Percentiles rank a stretch among this genome's conserved stretches.
These are phyloP conservation scores for Phytophthora chlamydospora DNA, from an alignment of 352 stramenopile species.

Conservation along the genomic window DNA sequence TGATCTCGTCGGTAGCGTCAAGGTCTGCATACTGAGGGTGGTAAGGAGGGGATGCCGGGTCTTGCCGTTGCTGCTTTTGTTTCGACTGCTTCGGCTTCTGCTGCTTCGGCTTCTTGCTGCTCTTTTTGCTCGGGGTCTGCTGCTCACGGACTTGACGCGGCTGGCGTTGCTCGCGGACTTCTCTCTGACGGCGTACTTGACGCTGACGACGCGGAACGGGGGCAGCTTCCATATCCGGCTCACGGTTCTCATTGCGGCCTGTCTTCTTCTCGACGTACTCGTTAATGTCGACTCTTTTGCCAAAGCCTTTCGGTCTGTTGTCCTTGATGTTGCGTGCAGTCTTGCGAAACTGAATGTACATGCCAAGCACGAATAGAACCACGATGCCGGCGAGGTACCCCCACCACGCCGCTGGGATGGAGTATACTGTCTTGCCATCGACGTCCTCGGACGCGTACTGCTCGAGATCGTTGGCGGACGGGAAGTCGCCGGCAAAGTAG, in stretches of 20 bases:
- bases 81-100: background rate
- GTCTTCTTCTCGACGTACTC: constrained; percentile 32
- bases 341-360: constrained; percentile 57
- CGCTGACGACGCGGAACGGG: constrained; percentile 5
- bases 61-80: background rate
- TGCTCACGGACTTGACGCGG: constrained; percentile 15
- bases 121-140: constrained; percentile 13
- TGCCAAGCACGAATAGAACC: constrained; percentile 48
- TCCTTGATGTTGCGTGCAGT: constrained; percentile 36
- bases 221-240: constrained; percentile 21
- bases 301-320: constrained; percentile 11
- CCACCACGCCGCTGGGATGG: constrained; percentile 53
- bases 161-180: constrained; percentile 12
- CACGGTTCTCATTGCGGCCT: constrained; percentile 10
- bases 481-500: constrained; percentile 58
- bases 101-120: constrained; percentile 9
- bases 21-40: constrained; percentile 13
- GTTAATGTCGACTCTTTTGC: constrained; percentile 6
- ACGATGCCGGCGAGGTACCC: constrained; percentile 48
- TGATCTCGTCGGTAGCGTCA: constrained; percentile 14
- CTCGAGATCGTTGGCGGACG: constrained; percentile 42
- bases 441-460: constrained; percentile 30
- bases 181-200: constrained; percentile 15
- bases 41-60: background rate
- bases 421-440: constrained; percentile 39